phyloP scores from a whole-genome alignment of 352 stramenopile genomes.

The Globisporangium solare region DNA sequence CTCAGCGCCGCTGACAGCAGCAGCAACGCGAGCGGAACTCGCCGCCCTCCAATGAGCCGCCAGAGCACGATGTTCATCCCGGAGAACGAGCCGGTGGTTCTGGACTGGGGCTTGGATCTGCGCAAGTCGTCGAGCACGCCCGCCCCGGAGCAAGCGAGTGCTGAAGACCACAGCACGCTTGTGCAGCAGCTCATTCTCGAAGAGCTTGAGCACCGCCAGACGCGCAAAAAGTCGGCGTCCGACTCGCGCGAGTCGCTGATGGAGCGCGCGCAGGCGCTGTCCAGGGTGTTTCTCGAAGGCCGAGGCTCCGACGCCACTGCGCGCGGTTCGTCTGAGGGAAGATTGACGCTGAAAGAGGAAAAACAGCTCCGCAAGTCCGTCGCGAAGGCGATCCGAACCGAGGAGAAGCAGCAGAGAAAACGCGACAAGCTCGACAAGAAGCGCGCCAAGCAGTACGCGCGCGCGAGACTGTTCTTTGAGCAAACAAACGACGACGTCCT shows the following conservation, averaged over 20 bases:
- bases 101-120: slow-evolving; percentile 13
- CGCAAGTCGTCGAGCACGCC: slow-evolving; percentile 8
- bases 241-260: slow-evolving; percentile 9
- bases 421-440: slow-evolving; percentile 23
- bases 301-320: slow-evolving; percentile 6
- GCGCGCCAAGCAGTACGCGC: slow-evolving; percentile 10
- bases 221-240: neutral
- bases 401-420: slow-evolving; percentile 32
- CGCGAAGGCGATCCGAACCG: slow-evolving; percentile 18
- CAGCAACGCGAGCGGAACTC: neutral
- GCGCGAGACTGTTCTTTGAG: slow-evolving; percentile 16
- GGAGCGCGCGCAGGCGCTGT: slow-evolving; percentile 12
- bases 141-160: slow-evolving; percentile 1
- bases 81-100: slow-evolving; percentile 11
- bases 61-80: slow-evolving; percentile 9
- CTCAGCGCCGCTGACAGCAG: neutral
- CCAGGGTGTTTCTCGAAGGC: slow-evolving; percentile 8
- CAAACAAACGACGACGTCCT: slow-evolving; percentile 4
- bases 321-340: neutral
- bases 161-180: slow-evolving; percentile 1
- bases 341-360: slow-evolving; percentile 20
- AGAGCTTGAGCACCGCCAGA: slow-evolving; percentile 8
- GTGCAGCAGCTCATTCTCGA: slow-evolving; percentile 14
- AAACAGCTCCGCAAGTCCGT: slow-evolving; percentile 32
- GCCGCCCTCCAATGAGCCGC: neutral